Evolutionary conservation across 345 rosid genomes (phyloP).

Genomic region (Garcia nutans): DNA sequence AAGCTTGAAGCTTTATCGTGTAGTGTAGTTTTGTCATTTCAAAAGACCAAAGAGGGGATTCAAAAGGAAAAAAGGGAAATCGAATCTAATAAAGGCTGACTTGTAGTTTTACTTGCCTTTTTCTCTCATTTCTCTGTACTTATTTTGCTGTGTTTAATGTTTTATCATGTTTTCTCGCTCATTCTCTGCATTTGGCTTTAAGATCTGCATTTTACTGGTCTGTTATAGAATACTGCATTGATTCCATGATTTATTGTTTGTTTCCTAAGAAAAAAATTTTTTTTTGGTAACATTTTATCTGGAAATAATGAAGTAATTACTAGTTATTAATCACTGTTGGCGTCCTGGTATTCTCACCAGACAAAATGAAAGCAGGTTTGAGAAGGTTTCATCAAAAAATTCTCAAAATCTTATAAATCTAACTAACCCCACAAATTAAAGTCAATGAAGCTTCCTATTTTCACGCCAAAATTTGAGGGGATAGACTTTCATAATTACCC

Average conservation of each 20-base stretch:
- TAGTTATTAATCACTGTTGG: not conserved
- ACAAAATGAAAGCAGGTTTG: constrained; percentile 21
- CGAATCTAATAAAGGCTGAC: constrained; percentile 35
- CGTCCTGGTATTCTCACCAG: constrained; percentile 14
- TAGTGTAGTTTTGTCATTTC: constrained; percentile 6
- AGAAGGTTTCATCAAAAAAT: constrained; percentile 14
- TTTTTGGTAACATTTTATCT: constrained; percentile 14
- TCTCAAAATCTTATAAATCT: constrained; percentile 1
- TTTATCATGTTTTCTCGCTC: constrained; percentile 6
- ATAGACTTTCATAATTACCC: constrained; percentile 39
- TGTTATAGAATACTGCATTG: not conserved
- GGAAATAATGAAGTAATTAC: constrained; percentile 18
- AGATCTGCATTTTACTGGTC: not conserved
- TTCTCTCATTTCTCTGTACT: not conserved
- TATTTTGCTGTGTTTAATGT: not conserved
- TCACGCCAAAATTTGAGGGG: constrained; percentile 54
- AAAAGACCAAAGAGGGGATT: not conserved
- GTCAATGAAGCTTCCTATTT: constrained; percentile 38
- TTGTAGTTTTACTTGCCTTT: not conserved
- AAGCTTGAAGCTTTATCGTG: constrained; percentile 20
- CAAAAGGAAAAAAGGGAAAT: constrained; percentile 6
- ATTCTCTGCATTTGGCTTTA: constrained; percentile 7
- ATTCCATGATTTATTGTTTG: not conserved
- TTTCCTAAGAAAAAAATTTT: constrained; percentile 7
- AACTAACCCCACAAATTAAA: constrained; percentile 30